A percentile compares a stretch with the other conserved stretches of the same genome.
These are phyloP conservation scores for Hypomyces perniciosus DNA, from an alignment of 2,329 filamentous ascomycete species.

Conservation along the genomic window DNA sequence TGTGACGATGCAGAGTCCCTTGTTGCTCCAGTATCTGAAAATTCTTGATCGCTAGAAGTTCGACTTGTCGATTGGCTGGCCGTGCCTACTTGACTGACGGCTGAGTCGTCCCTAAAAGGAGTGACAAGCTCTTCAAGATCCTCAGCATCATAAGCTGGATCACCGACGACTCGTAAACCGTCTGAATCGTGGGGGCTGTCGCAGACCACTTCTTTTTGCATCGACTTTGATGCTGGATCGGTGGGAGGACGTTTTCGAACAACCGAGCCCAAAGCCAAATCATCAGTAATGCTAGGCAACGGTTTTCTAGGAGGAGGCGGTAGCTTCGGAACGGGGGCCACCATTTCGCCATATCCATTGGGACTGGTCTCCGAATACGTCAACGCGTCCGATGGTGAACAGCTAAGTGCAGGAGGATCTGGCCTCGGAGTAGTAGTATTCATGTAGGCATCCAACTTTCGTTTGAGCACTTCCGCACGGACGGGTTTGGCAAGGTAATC, in stretches of 20 bases:
- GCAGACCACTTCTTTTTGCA: conserved; percentile 28
- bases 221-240: conserved; percentile 20
- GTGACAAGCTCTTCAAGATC: conserved; percentile 12
- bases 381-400: conserved; percentile 5
- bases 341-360: conserved; percentile 7
- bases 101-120: conserved; percentile 2
- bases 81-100: conserved; percentile 8
- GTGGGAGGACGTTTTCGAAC: conserved; percentile 6
- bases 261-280: conserved; percentile 6
- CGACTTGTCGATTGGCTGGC: conserved; percentile 21
- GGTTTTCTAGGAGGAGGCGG: conserved; percentile 11
- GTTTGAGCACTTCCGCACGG: conserved; percentile 77
- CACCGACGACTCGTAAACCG: conserved; percentile 21
- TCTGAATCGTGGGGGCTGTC: conserved; percentile 27
- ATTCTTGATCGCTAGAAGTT: conserved; percentile 29
- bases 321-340: conserved; percentile 6
- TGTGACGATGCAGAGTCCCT: conserved; percentile 17
- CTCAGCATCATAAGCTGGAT: conserved; percentile 21
- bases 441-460: conserved; percentile 63
- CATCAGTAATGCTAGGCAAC: conserved; percentile 7
- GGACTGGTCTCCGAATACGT: background rate
- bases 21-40: conserved; percentile 23
- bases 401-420: background rate
- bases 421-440: conserved; percentile 23
- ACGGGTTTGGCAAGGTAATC: conserved; percentile 96